These are phyloP conservation scores for Ceratocystiopsis brevicomis DNA, from an alignment of 2,329 filamentous ascomycete genomes.

Conservation along the genomic window DNA sequence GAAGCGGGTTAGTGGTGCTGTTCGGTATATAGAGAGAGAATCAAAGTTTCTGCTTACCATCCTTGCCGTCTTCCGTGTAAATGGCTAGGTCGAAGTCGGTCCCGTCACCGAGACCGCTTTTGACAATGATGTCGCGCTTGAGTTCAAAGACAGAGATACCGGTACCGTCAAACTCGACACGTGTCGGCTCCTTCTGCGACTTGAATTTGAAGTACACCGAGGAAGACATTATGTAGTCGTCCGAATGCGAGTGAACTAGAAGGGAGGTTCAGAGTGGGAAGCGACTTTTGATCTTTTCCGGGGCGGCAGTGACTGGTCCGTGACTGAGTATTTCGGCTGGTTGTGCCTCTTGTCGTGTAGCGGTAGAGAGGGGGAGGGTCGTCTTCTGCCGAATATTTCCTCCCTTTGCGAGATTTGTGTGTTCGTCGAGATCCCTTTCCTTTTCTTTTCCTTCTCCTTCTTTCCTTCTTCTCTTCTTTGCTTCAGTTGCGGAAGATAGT, in stretches of 20 bases:
- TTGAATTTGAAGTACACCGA: conserved; percentile 99
- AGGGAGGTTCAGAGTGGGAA: neutral
- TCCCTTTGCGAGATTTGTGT: neutral
- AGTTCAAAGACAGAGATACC: conserved; percentile 96
- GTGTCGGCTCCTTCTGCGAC: conserved; percentile 85
- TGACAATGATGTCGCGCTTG: conserved; percentile 94
- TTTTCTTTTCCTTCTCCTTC: neutral
- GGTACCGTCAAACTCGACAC: conserved; percentile 92
- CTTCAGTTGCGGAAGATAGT: conserved; percentile 15
- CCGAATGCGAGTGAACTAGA: neutral
- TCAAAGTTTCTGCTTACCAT: conserved; percentile 40
- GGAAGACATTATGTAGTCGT: conserved; percentile 53
- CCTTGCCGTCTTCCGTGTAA: conserved; percentile 76
- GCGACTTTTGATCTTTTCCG: too few relatives aligned
- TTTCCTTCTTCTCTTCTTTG: conserved; percentile 9
- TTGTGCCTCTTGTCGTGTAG: too few relatives aligned
- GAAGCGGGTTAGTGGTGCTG: neutral
- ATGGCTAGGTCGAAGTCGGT: conserved; percentile 93
- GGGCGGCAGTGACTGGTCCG: too few relatives aligned
- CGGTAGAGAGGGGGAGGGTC: too few relatives aligned
- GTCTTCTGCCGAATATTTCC: neutral
- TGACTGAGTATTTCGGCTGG: too few relatives aligned
- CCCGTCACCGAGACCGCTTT: conserved; percentile 84
- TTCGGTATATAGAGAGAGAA: too few relatives aligned
- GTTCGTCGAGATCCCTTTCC: neutral